phyloP scores from a whole-genome alignment of 768 basidiomycete species.

The Boletus bicolor region DNA sequence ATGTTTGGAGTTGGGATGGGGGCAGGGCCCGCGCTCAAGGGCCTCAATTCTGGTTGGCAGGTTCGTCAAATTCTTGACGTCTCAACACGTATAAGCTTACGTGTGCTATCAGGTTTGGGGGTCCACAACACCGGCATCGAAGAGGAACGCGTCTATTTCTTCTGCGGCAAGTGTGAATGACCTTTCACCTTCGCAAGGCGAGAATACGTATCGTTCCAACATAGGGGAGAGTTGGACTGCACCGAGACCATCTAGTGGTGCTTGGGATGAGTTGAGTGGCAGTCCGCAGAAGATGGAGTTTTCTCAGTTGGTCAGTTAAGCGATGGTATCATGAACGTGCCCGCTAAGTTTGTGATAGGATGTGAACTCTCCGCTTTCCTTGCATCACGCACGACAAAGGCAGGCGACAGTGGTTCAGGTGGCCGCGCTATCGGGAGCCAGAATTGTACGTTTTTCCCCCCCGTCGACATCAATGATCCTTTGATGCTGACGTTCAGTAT shows the following conservation, averaged over 20 bases:
- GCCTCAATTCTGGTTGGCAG: constrained; percentile 66
- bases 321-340: constrained; percentile 1
- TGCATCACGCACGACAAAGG: constrained; percentile 47
- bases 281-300: constrained; percentile 52
- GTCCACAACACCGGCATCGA: constrained; percentile 44
- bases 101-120: constrained; percentile 53
- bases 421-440: constrained; percentile 36
- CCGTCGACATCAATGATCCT: constrained; percentile 4
- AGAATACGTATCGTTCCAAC: constrained; percentile 45
- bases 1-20: constrained; percentile 54
- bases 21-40: constrained; percentile 46
- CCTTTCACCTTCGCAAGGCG: constrained; percentile 41
- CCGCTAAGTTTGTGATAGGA: constrained; percentile 37
- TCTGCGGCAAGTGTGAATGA: constrained; percentile 55
- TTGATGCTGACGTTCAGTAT: constrained; percentile 16
- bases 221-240: constrained; percentile 51
- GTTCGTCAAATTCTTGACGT: constrained; percentile 35
- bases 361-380: constrained; percentile 36
- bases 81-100: constrained; percentile 7
- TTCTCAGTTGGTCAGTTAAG: constrained; percentile 43
- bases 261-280: constrained; percentile 57
- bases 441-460: constrained; percentile 33
- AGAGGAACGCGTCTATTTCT: constrained; percentile 60
- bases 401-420: constrained; percentile 40
- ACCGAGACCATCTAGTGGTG: constrained; percentile 48